phyloP scores from a whole-genome alignment of 163 green algal species.

The Picocystis sp. region DNA sequence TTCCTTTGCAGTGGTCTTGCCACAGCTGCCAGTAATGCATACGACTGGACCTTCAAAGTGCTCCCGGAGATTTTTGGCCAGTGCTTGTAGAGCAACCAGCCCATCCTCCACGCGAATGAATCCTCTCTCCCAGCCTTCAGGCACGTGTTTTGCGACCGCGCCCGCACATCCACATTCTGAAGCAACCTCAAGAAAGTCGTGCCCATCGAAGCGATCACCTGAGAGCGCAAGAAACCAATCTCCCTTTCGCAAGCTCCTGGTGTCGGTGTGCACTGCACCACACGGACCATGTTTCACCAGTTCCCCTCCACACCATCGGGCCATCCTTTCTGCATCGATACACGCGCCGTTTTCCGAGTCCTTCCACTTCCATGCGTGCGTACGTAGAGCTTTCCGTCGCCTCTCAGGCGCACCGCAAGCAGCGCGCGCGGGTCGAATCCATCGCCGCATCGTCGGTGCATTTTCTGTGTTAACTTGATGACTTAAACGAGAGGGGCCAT shows the following conservation, averaged over 20 bases:
- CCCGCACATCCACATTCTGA: constrained; percentile 1
- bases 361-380: no score
- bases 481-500: no score
- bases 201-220: constrained; percentile 9
- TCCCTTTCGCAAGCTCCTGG: not conserved
- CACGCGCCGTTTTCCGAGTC: no score
- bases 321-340: no score
- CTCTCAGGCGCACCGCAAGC: no score
- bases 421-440: no score
- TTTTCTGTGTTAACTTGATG: no score
- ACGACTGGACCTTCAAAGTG: constrained; percentile 5
- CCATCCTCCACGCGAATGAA: constrained; percentile 2
- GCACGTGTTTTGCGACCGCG: constrained; percentile 1
- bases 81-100: constrained; percentile 5
- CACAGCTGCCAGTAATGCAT: constrained; percentile 10
- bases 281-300: no score
- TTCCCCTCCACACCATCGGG: no score
- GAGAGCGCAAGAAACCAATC: constrained; percentile 9
- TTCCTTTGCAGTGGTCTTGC: constrained; percentile 13
- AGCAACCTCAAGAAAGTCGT: constrained; percentile 2
- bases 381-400: no score
- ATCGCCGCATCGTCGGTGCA: no score
- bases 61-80: not conserved
- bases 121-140: not conserved
- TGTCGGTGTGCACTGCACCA: constrained; percentile 2